Evolutionary conservation across 2,329 filamentous ascomycete species (phyloP), one percentile per base, ranked within the genome.

Genomic region (Furcasterigmium sp.): DNA sequence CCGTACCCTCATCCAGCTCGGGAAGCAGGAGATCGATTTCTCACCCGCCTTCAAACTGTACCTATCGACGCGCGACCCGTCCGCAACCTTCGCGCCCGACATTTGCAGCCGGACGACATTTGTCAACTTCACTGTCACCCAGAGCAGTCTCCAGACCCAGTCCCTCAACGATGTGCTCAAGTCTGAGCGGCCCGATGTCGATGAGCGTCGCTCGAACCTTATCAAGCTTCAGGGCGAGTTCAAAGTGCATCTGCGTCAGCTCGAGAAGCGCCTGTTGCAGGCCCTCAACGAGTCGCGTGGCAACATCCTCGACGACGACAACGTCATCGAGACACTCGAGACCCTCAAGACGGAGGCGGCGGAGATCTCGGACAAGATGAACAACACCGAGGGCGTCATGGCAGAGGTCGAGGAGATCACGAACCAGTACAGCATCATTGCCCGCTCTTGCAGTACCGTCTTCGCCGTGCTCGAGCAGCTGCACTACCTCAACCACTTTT

Each of bases 151-250:
- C 59, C 93, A 95, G 69, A 97, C 93, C 2, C 93, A 98, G 66
- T 96, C 93, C 1, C 80, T 98, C 53, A 96, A 96, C 54, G 91
- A 98, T 51, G 93, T 97, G 26, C 79, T 98, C 58, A 97, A 97
- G 65, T 95, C 91, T 13, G 93, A 98, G 72, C 82, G 94, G 44
- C 93, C 94, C 4, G 93, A 98, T 67, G 90, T 98, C 15, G 93
- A 98, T 60, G 91, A 97, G 72, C 82, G 93, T 51, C 83, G 93
- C 45, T 95, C 91, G 28, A 97, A 98, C 62, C 82, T 98, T 52
- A 95, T 97, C 76, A 98, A 98, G 70, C 80, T 96, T 56, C 93
- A 98, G 69, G 93, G 93, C 57, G 94, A 98, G 67, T 98, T 98
- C 77, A 96, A 94, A 69, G 84, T 97, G n/a, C 91, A 96, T 66